These are phyloP conservation scores for Fusarium solani-melongenae DNA, from an alignment of 2,329 filamentous ascomycete species.

Conservation along the genomic window DNA sequence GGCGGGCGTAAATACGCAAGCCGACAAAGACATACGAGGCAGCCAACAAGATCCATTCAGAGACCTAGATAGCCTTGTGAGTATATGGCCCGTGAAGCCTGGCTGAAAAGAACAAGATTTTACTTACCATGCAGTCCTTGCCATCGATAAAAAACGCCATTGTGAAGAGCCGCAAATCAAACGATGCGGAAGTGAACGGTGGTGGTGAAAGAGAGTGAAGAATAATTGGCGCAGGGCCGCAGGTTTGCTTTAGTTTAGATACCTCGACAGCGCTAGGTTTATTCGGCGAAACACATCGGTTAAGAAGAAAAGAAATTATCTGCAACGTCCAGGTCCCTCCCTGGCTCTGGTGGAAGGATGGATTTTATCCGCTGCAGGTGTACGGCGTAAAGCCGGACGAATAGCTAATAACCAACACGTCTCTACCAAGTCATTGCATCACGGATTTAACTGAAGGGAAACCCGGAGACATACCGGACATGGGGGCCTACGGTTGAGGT, in stretches of 20 bases:
- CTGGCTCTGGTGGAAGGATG: background rate
- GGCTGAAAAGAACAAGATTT: background rate
- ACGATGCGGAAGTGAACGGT: background rate
- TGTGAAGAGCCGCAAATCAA: background rate
- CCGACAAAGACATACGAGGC: conserved; percentile 43
- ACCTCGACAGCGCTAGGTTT: background rate
- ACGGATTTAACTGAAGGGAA: background rate
- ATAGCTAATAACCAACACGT: background rate
- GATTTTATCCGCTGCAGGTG: conserved; percentile 25
- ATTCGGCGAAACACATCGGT: conserved; percentile 7
- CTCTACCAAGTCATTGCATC: background rate
- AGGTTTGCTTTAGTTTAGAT: conserved; percentile 15
- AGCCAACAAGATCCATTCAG: conserved; percentile 48
- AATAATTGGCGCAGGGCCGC: background rate
- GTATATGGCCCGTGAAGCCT: background rate
- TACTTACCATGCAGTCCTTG: conserved; percentile 38
- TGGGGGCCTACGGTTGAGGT: background rate
- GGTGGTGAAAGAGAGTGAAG: background rate
- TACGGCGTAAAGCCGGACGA: conserved; percentile 17
- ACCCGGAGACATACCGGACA: background rate
- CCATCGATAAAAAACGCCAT: conserved; percentile 38
- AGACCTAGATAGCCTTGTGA: conserved; percentile 37
- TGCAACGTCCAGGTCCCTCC: conserved; percentile 1
- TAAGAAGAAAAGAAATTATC: background rate
- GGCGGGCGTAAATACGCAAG: conserved; percentile 47